These are phyloP conservation scores for Coniophora puteana DNA, from an alignment of 1,284 basidiomycete genomes.

Conservation along the genomic window DNA sequence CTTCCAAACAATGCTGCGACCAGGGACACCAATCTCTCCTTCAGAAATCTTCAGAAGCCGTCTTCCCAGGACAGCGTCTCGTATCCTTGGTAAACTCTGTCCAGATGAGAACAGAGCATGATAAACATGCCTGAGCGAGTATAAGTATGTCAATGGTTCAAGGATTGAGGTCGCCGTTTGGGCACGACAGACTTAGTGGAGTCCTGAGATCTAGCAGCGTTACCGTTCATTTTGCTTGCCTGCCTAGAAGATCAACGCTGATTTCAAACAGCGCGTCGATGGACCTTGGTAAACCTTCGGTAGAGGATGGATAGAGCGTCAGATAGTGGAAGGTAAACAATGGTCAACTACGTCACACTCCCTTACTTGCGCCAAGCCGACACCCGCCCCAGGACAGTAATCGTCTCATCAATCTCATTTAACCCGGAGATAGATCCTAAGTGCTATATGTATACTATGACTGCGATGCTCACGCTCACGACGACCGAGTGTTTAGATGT, in stretches of 20 bases:
- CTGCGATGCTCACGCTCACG: no score
- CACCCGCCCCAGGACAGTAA: no score
- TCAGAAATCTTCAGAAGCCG: slow-evolving; percentile 45
- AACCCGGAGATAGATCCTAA: no score
- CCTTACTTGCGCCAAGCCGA: no score
- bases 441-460: no score
- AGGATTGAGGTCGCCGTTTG: not conserved
- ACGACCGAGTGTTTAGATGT: not conserved
- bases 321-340: no score
- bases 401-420: no score
- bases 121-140: slow-evolving; percentile 50
- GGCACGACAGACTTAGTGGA: slow-evolving; percentile 20
- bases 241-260: not conserved
- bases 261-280: not conserved
- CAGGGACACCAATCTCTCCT: slow-evolving; percentile 45
- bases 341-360: no score
- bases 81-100: slow-evolving; percentile 54
- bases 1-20: slow-evolving; percentile 80
- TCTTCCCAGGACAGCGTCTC: slow-evolving; percentile 59
- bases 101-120: slow-evolving; percentile 57
- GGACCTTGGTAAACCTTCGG: not conserved
- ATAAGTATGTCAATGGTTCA: not conserved
- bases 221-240: slow-evolving; percentile 21
- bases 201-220: slow-evolving; percentile 18
- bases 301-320: no score